A percentile compares a stretch with the other conserved stretches of the same genome.
phyloP scores from a whole-genome alignment of 257 asterid genomes.

The Nicotiana paniculata region DNA sequence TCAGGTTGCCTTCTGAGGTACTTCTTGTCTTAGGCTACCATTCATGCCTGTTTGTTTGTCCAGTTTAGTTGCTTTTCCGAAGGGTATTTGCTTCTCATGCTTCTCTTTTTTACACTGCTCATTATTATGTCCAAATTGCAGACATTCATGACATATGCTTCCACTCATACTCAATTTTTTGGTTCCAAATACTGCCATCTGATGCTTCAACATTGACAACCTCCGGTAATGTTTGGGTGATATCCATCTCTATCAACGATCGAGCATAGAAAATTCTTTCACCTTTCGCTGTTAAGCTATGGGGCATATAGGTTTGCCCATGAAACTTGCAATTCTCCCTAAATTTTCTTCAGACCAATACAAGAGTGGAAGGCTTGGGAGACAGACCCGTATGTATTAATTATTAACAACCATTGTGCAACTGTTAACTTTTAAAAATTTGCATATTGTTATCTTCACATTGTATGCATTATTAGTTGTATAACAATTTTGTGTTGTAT shows the following conservation, averaged over 20 bases:
- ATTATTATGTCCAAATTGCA: no score
- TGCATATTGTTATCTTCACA: not conserved
- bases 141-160: not conserved
- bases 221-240: not conserved
- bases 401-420: no score
- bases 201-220: not conserved
- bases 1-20: no score
- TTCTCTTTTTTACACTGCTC: no score
- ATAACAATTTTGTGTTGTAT: not conserved
- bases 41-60: no score
- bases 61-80: no score
- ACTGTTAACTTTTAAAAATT: not conserved
- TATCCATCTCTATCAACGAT: not conserved
- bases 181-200: not conserved
- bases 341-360: not conserved
- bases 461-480: no score
- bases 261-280: not conserved
- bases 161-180: not conserved
- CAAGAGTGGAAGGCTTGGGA: not conserved
- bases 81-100: no score
- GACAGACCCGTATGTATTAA: no score
- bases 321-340: not conserved
- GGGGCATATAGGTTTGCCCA: not conserved
- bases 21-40: no score
- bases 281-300: not conserved